Percentiles rank a stretch among this genome's conserved stretches.
Conservation (phyloP, 805 yeast genomes). For the Lipomyces lipofer region DNA sequence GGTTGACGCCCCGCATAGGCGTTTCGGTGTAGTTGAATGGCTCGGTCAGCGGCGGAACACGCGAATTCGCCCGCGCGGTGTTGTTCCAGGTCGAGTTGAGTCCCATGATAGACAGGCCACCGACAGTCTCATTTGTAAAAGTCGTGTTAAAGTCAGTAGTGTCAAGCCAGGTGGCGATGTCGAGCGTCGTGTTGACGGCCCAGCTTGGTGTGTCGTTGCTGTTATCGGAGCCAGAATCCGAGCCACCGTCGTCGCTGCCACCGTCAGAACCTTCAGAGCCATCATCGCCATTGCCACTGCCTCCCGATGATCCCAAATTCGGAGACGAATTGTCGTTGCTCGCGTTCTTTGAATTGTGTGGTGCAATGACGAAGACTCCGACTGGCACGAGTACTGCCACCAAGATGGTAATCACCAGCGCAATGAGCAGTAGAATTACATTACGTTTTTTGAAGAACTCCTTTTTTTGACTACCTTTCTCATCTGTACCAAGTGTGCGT, state of each 20-base stretch:
- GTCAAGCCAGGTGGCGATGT: conserved; percentile 40
- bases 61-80: conserved; percentile 33
- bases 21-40: conserved; percentile 35
- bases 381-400: conserved; percentile 38
- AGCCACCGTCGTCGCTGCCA: conserved; percentile 4
- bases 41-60: conserved; percentile 37
- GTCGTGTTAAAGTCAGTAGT: conserved; percentile 40
- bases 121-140: conserved; percentile 40
- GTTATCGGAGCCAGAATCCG: neutral
- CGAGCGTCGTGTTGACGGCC: conserved; percentile 37
- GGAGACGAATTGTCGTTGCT: neutral
- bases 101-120: conserved; percentile 42
- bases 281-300: neutral
- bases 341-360: conserved; percentile 1
- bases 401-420: conserved; percentile 26
- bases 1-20: conserved; percentile 64
- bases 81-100: conserved; percentile 40
- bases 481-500: neutral
- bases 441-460: conserved; percentile 4
- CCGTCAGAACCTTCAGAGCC: conserved; percentile 7
- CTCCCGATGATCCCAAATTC: neutral
- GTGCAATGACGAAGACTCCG: conserved; percentile 35
- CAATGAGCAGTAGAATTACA: conserved; percentile 7
- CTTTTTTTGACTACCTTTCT: neutral
- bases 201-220: conserved; percentile 29